Conservation (phyloP, 805 yeast genomes). For the Wickerhamomyces bisporus region DNA sequence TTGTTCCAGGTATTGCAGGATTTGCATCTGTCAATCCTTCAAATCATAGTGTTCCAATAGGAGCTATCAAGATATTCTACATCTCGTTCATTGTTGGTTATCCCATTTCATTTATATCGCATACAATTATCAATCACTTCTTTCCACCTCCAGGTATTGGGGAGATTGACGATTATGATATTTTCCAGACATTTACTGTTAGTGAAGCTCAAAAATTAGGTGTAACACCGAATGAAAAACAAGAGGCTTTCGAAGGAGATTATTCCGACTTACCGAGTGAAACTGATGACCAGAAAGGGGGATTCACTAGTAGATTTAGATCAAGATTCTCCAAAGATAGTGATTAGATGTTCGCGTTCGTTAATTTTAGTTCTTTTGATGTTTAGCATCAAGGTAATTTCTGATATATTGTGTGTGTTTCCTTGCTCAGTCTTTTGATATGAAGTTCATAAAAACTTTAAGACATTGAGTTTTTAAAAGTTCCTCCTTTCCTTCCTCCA, state of each 20-base stretch:
- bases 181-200: slow-evolving; percentile 29
- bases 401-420: no score
- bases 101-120: slow-evolving; percentile 19
- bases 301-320: no score
- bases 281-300: no score
- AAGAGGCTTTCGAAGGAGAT: background rate
- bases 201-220: slow-evolving; percentile 29
- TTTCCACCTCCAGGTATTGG: slow-evolving; percentile 28
- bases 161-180: slow-evolving; percentile 28
- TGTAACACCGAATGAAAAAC: slow-evolving; percentile 23
- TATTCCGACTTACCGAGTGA: background rate
- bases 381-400: no score
- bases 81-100: slow-evolving; percentile 25
- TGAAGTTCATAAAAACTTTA: no score
- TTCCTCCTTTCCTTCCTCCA: no score
- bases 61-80: slow-evolving; percentile 23
- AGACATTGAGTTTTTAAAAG: no score
- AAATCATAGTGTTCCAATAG: slow-evolving; percentile 21
- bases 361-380: no score
- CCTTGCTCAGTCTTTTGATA: no score
- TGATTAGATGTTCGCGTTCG: no score
- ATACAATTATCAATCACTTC: slow-evolving; percentile 18
- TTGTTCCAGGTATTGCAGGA: slow-evolving; percentile 40
- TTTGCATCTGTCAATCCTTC: slow-evolving; percentile 27
- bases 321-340: no score